phyloP scores from a whole-genome alignment of 1,139 yeast species.

The Debaryomyces sp. region DNA sequence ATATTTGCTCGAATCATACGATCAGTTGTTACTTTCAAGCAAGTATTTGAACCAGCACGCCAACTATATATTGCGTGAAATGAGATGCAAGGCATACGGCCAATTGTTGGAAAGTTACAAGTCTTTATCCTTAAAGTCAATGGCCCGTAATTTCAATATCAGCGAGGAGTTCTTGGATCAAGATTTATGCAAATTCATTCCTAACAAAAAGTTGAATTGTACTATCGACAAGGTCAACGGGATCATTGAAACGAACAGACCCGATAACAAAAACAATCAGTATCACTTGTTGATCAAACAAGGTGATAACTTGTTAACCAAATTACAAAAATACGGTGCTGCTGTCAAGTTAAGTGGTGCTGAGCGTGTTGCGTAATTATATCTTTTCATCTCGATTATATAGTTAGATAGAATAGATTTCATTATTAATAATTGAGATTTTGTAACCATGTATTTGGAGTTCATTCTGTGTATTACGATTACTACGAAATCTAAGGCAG shows the following conservation, averaged over 20 bases:
- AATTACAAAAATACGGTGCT: slow-evolving; percentile 95
- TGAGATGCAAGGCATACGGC: slow-evolving; percentile 94
- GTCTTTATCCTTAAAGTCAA: slow-evolving; percentile 82
- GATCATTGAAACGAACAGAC: slow-evolving; percentile 92
- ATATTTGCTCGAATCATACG: slow-evolving; percentile 76
- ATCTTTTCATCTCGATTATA: background rate
- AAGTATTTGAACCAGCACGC: slow-evolving; percentile 82
- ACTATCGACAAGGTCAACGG: slow-evolving; percentile 96
- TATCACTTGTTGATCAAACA: slow-evolving; percentile 86
- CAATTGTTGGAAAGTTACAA: slow-evolving; percentile 94
- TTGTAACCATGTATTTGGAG: background rate
- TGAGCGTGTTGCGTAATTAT: slow-evolving; percentile 53
- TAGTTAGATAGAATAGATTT: background rate
- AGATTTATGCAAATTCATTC: slow-evolving; percentile 88
- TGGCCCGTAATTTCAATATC: slow-evolving; percentile 94
- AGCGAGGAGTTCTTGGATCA: slow-evolving; percentile 77
- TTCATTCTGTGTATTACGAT: background rate
- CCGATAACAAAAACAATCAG: slow-evolving; percentile 94
- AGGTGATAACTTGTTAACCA: slow-evolving; percentile 91
- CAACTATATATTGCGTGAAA: slow-evolving; percentile 82
- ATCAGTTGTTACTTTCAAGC: slow-evolving; percentile 68
- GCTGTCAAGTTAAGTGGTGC: slow-evolving; percentile 96
- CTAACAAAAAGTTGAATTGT: slow-evolving; percentile 91
- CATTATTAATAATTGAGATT: background rate
- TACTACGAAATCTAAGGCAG: background rate